These are phyloP conservation scores for Penicillium verrucosum DNA, from an alignment of 2,329 filamentous ascomycete genomes.

Conservation along the genomic window DNA sequence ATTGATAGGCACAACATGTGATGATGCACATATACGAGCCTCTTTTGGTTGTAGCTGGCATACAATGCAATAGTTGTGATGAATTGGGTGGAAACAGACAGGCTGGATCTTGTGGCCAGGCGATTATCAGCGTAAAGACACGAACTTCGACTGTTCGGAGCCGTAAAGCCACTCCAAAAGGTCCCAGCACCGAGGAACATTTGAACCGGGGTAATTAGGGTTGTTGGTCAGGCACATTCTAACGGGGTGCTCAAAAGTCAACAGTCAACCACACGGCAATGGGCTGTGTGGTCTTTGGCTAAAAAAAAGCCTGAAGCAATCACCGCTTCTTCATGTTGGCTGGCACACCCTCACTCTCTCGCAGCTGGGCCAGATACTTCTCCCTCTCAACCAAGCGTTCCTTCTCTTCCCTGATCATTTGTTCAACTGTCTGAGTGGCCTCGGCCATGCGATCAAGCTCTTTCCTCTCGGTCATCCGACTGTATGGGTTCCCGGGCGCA, in stretches of 20 bases:
- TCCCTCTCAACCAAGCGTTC: conserved; percentile 60
- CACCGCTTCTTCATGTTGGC: conserved; percentile 44
- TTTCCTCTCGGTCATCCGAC: conserved; percentile 65
- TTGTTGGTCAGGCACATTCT: background rate
- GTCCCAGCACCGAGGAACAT: background rate
- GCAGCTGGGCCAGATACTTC: conserved; percentile 54
- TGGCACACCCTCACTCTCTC: conserved; percentile 44
- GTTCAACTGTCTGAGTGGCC: conserved; percentile 58
- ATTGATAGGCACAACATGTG: background rate
- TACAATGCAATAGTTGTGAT: background rate
- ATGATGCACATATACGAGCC: background rate
- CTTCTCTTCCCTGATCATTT: conserved; percentile 63
- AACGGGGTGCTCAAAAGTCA: background rate
- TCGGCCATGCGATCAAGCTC: conserved; percentile 63
- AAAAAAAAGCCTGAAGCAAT: conserved; percentile 1
- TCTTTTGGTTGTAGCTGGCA: background rate
- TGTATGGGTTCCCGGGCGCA: conserved; percentile 68
- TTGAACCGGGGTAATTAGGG: background rate
- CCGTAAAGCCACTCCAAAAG: background rate
- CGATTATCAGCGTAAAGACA: background rate
- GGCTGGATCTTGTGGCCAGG: background rate
- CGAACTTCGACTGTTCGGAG: background rate
- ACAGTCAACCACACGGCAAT: background rate
- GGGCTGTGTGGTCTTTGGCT: background rate
- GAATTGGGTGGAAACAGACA: background rate